Percentiles rank a stretch among this genome's conserved stretches.
These are phyloP conservation scores for Sistotremastrum niveocremeum DNA, from an alignment of 768 basidiomycete genomes.

Conservation along the genomic window DNA sequence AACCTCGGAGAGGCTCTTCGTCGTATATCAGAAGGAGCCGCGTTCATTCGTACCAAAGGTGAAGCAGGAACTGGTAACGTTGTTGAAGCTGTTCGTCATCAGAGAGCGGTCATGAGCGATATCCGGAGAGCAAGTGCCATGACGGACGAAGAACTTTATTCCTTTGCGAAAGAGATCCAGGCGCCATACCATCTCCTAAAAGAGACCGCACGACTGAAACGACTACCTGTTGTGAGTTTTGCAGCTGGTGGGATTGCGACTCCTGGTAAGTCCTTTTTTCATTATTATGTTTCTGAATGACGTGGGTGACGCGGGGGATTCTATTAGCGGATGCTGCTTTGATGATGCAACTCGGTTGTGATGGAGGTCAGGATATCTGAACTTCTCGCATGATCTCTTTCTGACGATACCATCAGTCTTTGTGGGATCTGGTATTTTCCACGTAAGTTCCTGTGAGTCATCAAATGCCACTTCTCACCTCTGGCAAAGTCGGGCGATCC, in stretches of 20 bases:
- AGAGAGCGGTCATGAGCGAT: slow-evolving; percentile 68
- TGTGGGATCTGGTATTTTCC: slow-evolving; percentile 96
- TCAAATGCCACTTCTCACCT: neutral
- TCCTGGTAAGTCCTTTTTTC: slow-evolving; percentile 41
- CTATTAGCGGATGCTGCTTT: slow-evolving; percentile 79
- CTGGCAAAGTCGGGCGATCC: slow-evolving; percentile 71
- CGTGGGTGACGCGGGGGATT: neutral
- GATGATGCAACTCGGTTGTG: slow-evolving; percentile 98
- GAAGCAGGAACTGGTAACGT: slow-evolving; percentile 85
- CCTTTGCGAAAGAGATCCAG: slow-evolving; percentile 81
- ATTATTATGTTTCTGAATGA: neutral
- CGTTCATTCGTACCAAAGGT: slow-evolving; percentile 97
- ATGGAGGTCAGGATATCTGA: slow-evolving; percentile 54
- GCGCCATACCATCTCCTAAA: slow-evolving; percentile 94
- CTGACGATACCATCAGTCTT: slow-evolving; percentile 48
- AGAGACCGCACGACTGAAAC: slow-evolving; percentile 87
- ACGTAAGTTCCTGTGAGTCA: slow-evolving; percentile 34
- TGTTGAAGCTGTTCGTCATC: slow-evolving; percentile 89
- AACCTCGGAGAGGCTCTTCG: slow-evolving; percentile 94
- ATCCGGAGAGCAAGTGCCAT: slow-evolving; percentile 79
- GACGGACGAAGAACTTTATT: slow-evolving; percentile 91
- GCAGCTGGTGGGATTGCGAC: slow-evolving; percentile 91
- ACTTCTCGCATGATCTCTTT: neutral
- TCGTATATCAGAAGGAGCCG: slow-evolving; percentile 93
- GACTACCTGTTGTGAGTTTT: slow-evolving; percentile 92